Evolutionary conservation across 1,139 yeast species (phyloP), one percentile per base, ranked within the genome.

Genomic region (Geotrichum klebahnii): DNA sequence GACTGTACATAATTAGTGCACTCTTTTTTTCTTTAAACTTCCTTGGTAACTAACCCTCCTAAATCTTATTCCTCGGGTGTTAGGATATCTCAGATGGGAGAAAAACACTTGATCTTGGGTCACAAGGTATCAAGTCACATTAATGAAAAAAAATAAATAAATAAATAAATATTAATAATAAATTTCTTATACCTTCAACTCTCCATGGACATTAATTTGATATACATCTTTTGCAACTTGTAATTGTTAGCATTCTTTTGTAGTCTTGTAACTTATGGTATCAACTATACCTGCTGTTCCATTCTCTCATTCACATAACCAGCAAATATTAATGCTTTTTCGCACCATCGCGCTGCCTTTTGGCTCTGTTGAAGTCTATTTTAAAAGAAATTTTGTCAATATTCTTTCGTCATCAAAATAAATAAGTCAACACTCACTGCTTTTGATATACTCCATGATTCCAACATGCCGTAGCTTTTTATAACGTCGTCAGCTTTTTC

Each of bases 381-480:
- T 14, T 3, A 24, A n/a, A 6, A n/a, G n/a, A n/a, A n/a, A n/a
- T n/a, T n/a, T 9, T 19, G 36, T 14, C 22, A 31, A 19, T 14
- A n/a, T 5, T 10, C 19, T 8, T 20, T 8, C 16, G 14, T 19
- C 31, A 14, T 22, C 3, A 31, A 26, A n/a, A 10, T 31, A 10
- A 17, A 6, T 9, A 19, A 2, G 5, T 26, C 17, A 16, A 12
- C 10, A 48, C 55, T 43, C 36, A 49, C 55, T 52, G 55, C 23
- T 52, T 52, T 29, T 52, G 53, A 28, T 52, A 49, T 1, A 52
- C 50, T 5, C 55, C 55, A 26, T 52, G 55, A 26, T 52, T 52
- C 55, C 55, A 52, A 31, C 55, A 52, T n/a, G 55, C 48, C 24
- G 55, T 52, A 4, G 55, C 52, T 43, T n/a, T 8, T 26, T 35